These are phyloP conservation scores for Penicillium bovifimosum DNA, from an alignment of 495 filamentous ascomycete species.

Conservation along the genomic window DNA sequence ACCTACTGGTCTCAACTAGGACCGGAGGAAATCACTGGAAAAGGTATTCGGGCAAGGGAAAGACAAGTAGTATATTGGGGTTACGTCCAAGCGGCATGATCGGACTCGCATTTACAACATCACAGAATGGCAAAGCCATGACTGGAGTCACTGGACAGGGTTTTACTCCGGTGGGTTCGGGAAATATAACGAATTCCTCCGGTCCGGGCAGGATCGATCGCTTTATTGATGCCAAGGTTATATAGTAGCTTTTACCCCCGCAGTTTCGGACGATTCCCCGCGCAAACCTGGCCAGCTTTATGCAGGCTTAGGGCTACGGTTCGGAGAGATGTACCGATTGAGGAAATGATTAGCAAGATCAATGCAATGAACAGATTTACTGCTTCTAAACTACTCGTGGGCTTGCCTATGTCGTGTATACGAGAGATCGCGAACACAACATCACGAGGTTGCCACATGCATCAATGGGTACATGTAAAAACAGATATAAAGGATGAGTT, in stretches of 20 bases:
- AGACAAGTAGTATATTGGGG: neutral
- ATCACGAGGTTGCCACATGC: no score
- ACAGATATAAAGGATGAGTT: neutral
- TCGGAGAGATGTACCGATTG: neutral
- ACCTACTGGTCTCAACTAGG: no score
- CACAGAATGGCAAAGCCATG: neutral
- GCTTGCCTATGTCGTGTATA: neutral
- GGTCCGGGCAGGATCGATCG: no score
- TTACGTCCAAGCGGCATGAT: neutral
- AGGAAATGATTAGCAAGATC: neutral
- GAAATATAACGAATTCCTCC: neutral
- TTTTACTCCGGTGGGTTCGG: neutral
- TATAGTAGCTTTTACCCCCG: neutral
- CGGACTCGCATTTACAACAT: neutral
- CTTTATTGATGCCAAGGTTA: neutral
- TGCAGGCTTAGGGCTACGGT: neutral
- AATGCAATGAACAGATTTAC: neutral
- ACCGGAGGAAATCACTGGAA: neutral
- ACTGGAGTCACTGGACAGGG: neutral
- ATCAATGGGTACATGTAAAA: neutral
- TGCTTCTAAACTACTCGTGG: neutral
- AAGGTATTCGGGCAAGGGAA: neutral
- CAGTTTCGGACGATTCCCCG: neutral
- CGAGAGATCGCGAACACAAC: neutral
- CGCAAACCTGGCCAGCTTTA: neutral